A percentile compares a stretch with the other conserved stretches of the same genome.
phyloP scores from a whole-genome alignment of 2,329 filamentous ascomycete species.

The Pseudocercospora macadamiae region DNA sequence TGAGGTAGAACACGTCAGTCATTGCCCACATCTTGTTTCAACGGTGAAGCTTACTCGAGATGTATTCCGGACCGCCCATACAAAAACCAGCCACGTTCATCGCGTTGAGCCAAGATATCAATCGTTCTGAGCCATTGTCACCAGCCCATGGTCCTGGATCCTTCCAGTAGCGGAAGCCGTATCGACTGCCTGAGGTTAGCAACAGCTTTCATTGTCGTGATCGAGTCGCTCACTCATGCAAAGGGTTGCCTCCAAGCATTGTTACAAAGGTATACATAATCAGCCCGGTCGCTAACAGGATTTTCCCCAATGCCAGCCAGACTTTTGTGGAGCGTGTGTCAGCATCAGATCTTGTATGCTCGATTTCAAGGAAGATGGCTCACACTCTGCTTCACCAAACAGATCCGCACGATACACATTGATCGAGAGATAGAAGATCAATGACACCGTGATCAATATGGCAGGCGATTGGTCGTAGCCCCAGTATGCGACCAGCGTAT shows the following conservation, averaged over 20 bases:
- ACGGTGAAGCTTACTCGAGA: neutral
- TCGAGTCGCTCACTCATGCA: slow-evolving; percentile 56
- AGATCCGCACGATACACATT: neutral
- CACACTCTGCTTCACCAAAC: neutral
- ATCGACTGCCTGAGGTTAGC: slow-evolving; percentile 44
- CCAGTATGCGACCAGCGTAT: slow-evolving; percentile 66
- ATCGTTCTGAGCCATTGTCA: neutral
- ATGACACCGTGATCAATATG: neutral
- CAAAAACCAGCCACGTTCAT: neutral
- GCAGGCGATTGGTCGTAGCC: neutral
- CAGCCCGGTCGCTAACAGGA: slow-evolving; percentile 70
- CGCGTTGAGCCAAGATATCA: neutral
- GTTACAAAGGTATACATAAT: slow-evolving; percentile 78
- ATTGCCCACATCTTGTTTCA: too few species aligned
- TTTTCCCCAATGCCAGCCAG: slow-evolving; percentile 58
- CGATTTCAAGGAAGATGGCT: neutral
- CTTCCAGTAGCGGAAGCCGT: slow-evolving; percentile 72
- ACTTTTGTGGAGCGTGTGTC: too few species aligned
- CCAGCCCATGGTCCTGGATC: slow-evolving; percentile 56
- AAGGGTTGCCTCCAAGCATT: slow-evolving; percentile 78
- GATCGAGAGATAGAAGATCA: neutral
- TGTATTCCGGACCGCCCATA: neutral
- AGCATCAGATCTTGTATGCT: too few species aligned
- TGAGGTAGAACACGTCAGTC: too few species aligned
- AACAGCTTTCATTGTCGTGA: too few species aligned